Conservation (phyloP, 164 flowering plant species). For the Magnolia sinica region DNA sequence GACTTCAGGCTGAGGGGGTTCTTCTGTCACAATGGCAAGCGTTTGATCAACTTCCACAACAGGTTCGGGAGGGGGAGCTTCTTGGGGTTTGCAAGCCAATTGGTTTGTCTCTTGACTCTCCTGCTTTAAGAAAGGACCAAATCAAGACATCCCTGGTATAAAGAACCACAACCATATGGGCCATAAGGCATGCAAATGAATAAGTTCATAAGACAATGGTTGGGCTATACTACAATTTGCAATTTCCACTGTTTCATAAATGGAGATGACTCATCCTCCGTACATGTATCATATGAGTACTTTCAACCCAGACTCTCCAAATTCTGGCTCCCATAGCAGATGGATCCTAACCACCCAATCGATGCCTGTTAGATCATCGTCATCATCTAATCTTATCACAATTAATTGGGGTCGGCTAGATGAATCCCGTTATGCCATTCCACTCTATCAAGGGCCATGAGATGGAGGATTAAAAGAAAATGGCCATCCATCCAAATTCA, state of each 20-base stretch:
- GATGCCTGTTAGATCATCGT: too few species aligned
- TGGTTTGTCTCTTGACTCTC: conserved; percentile 48
- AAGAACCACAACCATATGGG: background rate
- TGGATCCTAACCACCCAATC: too few species aligned
- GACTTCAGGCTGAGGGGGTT: conserved; percentile 36
- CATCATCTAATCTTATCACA: too few species aligned
- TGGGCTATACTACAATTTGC: too few species aligned
- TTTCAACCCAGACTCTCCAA: background rate
- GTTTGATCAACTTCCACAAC: conserved; percentile 35
- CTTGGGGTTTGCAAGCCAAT: conserved; percentile 39
- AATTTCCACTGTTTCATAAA: background rate
- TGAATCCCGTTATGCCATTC: too few species aligned
- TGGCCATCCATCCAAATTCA: background rate
- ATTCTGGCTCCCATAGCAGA: too few species aligned
- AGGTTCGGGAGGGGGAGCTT: conserved; percentile 29
- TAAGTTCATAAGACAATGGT: too few species aligned
- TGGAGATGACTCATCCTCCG: background rate
- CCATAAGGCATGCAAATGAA: too few species aligned
- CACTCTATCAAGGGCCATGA: background rate
- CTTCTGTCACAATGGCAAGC: conserved; percentile 30
- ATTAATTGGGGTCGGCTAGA: too few species aligned
- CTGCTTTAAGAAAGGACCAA: conserved; percentile 23
- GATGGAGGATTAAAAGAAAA: background rate
- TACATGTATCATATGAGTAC: background rate
- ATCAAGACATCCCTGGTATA: background rate